Evolutionary conservation across 2,329 filamentous ascomycete species (phyloP).

Genomic region (Aureobasidium sp.): DNA sequence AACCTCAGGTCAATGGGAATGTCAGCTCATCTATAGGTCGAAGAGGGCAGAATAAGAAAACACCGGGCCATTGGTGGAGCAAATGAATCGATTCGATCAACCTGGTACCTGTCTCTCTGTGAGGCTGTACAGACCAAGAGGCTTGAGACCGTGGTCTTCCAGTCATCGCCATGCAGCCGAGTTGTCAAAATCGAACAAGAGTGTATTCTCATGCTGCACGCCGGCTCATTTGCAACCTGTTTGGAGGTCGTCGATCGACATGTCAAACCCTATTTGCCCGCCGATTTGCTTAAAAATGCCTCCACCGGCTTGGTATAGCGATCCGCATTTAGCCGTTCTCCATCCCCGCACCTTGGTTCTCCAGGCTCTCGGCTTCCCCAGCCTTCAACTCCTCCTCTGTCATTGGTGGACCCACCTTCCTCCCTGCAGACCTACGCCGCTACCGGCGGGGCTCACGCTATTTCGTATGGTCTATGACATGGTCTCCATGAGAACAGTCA

Average conservation of each 20-base stretch:
- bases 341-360: not conserved
- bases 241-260: not conserved
- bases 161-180: not conserved
- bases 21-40: not conserved
- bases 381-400: not conserved
- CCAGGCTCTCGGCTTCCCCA: not conserved
- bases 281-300: not conserved
- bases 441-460: constrained; percentile 1
- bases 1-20: not conserved
- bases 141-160: not conserved
- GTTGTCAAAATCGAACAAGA: not conserved
- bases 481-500: constrained; percentile 1
- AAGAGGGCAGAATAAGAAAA: constrained; percentile 11
- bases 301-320: constrained; percentile 12
- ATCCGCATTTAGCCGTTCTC: constrained; percentile 7
- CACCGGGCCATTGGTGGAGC: constrained; percentile 14
- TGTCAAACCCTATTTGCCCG: constrained; percentile 5
- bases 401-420: constrained; percentile 8
- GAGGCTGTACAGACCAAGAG: not conserved
- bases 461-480: constrained; percentile 10
- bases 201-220: not conserved
- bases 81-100: not conserved
- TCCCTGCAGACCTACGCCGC: not conserved
- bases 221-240: not conserved
- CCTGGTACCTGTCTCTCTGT: not conserved